Conservation (phyloP, 306 rosid species). For the Hippophae tibetana region DNA sequence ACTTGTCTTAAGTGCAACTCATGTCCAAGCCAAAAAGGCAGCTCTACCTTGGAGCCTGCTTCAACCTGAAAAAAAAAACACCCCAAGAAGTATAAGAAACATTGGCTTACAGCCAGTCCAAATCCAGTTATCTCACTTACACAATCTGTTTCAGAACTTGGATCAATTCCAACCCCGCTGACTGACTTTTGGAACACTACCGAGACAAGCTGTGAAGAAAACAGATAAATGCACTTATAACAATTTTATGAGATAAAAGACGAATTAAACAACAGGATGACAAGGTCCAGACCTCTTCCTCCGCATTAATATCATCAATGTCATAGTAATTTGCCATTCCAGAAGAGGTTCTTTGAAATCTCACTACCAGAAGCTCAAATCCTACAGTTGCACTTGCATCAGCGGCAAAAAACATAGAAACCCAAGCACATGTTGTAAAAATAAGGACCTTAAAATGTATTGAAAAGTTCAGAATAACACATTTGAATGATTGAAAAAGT, state of each 20-base stretch:
- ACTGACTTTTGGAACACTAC: conserved; percentile 67
- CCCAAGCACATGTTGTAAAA: too few species aligned
- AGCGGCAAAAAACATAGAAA: conserved; percentile 1
- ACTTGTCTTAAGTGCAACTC: conserved; percentile 74
- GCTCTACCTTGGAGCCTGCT: conserved; percentile 77
- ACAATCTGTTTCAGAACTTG: conserved; percentile 58
- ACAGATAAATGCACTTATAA: conserved; percentile 11
- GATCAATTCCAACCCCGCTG: conserved; percentile 83
- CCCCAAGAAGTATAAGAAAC: conserved; percentile 20
- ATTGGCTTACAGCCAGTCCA: conserved; percentile 10
- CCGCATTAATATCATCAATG: conserved; percentile 67
- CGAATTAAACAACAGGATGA: background rate
- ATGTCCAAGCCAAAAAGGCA: conserved; percentile 91
- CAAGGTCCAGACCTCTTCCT: conserved; percentile 55
- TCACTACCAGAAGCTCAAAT: conserved; percentile 1
- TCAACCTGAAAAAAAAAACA: conserved; percentile 60
- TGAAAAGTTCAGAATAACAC: background rate
- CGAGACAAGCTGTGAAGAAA: conserved; percentile 44
- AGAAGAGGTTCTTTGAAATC: conserved; percentile 15
- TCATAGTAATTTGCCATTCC: conserved; percentile 71
- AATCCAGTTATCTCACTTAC: conserved; percentile 39
- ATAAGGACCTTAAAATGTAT: background rate
- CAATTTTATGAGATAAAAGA: conserved; percentile 6
- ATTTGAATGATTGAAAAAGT: too few species aligned
- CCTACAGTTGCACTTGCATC: conserved; percentile 2